phyloP scores from a whole-genome alignment of 2,329 filamentous ascomycete genomes.

The Penicillium palitans region DNA sequence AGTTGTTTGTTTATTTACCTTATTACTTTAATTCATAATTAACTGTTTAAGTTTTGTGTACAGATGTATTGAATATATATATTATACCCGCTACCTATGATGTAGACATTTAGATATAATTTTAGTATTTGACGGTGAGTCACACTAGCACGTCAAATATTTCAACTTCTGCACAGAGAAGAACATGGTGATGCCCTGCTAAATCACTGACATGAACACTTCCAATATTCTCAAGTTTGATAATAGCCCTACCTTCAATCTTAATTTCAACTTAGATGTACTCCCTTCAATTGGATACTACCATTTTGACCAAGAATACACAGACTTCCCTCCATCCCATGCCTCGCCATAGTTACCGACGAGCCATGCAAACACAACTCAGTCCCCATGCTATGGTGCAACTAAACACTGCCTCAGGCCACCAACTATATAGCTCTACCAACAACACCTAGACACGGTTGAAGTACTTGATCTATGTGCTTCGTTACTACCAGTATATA shows the following conservation, averaged over 20 bases:
- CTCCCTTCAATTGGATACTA: neutral
- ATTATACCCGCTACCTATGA: neutral
- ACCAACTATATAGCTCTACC: neutral
- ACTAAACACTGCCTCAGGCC: neutral
- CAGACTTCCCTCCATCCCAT: neutral
- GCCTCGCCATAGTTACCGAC: neutral
- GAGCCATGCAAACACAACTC: neutral
- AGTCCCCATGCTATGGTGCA: neutral
- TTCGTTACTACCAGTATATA: neutral
- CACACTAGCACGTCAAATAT: fast-evolving
- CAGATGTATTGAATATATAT: neutral
- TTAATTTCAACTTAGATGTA: no score
- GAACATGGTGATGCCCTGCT: no score
- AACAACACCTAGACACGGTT: neutral
- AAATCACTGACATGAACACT: neutral
- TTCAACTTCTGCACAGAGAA: neutral
- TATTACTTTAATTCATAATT: neutral
- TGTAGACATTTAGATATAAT: neutral
- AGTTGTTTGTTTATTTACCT: neutral
- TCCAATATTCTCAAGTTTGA: no score
- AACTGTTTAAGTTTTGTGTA: no score
- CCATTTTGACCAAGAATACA: neutral
- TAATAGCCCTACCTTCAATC: neutral
- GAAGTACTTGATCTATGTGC: neutral
- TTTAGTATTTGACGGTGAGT: neutral